Evolutionary conservation across 257 asterid species (phyloP), one percentile per base, ranked within the genome.

Genomic region (Buddleja alternifolia): DNA sequence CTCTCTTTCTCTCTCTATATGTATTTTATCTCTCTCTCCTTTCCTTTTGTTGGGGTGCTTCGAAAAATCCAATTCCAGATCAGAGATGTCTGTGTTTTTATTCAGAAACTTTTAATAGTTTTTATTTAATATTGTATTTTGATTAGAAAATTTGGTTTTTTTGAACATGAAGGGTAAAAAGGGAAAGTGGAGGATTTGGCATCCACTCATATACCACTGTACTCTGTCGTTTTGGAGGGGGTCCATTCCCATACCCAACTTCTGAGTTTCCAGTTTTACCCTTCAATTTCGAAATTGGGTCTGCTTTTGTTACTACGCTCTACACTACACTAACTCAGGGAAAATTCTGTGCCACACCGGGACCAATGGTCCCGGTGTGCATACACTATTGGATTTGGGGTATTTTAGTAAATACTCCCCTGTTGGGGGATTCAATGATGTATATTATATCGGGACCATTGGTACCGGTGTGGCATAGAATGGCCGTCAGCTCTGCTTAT

Each of bases 11-110:
- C 68, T 53, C 66, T 57, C 67, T 72, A 42, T 15, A n/a, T n/a
- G n/a, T n/a, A n/a, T 47, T 46, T 62, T 63, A 48, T 61, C 67
- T 72, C 58, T 46, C 74, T 42, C 58, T 36, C 67, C 47, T 51
- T 71, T 55, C 59, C 3, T 45, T 55, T 20, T 8, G 44, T 55
- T 42, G 51, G 72, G 67, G 52, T 54, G 73, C 56, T 55, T 72
- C 79, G 75, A 67, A 75, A 84, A 74, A 73, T 60, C 82, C 84
- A 77, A 77, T 63, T 75, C 8, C 40, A 69, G 20, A 58, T 71
- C 81, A 73, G 78, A 71, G 76, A 64, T 78, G 73, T 45, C 63
- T 63, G 46, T 77, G 54, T 37, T 69, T 71, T 72, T 61, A 58
- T 61, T 67, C 74, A 61, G 57, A 52, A 39, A 15, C 21, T 60